phyloP scores from a whole-genome alignment of 1,139 yeast species.

The Pichia norvegensis region DNA sequence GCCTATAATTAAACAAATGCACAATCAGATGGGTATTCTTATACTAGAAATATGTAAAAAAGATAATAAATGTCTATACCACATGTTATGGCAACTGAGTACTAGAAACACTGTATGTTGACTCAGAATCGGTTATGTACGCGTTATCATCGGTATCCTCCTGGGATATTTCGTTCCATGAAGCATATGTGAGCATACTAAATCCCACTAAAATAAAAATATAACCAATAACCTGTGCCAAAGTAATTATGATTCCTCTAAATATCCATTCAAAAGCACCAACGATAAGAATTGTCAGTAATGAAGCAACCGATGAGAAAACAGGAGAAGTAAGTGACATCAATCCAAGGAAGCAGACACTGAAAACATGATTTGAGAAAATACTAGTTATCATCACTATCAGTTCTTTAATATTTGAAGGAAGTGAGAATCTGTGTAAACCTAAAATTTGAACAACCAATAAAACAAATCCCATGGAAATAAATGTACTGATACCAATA shows the following conservation, averaged over 20 bases:
- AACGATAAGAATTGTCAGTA: constrained; percentile 70
- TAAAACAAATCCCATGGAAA: constrained; percentile 44
- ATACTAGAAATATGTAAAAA: background rate
- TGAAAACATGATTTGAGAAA: constrained; percentile 56
- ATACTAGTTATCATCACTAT: constrained; percentile 43
- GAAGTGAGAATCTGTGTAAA: constrained; percentile 51
- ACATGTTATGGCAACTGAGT: background rate
- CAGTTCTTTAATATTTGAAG: constrained; percentile 40
- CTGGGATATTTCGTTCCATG: constrained; percentile 66
- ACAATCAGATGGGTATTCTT: no score
- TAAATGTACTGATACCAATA: constrained; percentile 53
- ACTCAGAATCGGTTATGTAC: constrained; percentile 28
- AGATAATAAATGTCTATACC: background rate
- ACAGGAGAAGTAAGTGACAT: constrained; percentile 87
- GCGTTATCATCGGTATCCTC: constrained; percentile 47
- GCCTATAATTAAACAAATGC: no score
- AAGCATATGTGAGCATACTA: constrained; percentile 58
- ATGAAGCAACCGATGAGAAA: constrained; percentile 71
- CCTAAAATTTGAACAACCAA: constrained; percentile 46
- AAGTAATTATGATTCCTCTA: constrained; percentile 49
- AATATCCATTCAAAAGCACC: constrained; percentile 71
- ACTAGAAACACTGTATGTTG: constrained; percentile 12
- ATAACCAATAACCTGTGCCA: constrained; percentile 49
- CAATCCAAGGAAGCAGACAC: constrained; percentile 65
- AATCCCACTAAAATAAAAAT: constrained; percentile 60